Percentiles rank a stretch among this genome's conserved stretches.
These are phyloP conservation scores for Phytophthora constricta DNA, from an alignment of 352 stramenopile species.

Conservation along the genomic window DNA sequence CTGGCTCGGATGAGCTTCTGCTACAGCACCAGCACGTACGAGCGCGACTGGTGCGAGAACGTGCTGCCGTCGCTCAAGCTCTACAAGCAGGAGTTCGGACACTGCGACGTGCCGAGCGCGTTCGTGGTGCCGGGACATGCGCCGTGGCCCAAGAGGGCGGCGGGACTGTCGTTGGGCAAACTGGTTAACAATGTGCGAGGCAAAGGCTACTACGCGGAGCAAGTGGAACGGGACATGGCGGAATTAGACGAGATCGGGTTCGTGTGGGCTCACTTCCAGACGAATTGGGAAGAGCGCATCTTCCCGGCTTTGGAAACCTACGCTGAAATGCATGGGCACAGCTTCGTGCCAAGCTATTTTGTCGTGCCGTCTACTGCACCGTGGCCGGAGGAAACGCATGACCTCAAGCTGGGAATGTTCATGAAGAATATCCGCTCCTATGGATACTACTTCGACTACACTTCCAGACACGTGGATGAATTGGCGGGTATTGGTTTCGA, in stretches of 20 bases:
- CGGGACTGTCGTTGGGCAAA: background rate
- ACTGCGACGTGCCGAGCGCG: background rate
- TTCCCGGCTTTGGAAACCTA: constrained; percentile 45
- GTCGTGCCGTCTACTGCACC: background rate
- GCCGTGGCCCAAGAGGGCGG: background rate
- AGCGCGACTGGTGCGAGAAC: constrained; percentile 22
- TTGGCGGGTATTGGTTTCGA: background rate
- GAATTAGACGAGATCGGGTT: constrained; percentile 46
- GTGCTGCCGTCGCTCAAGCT: background rate
- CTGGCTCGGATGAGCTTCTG: constrained; percentile 47
- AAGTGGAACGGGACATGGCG: constrained; percentile 45
- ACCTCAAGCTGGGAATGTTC: background rate
- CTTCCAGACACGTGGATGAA: background rate
- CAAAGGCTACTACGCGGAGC: constrained; percentile 30
- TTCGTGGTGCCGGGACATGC: background rate
- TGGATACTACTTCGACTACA: background rate
- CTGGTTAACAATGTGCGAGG: constrained; percentile 47
- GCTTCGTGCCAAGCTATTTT: constrained; percentile 14
- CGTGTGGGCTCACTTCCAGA: constrained; percentile 36
- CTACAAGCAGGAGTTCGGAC: background rate
- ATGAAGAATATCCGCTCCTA: background rate
- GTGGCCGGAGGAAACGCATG: background rate
- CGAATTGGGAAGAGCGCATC: constrained; percentile 43
- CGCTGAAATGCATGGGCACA: constrained; percentile 33
- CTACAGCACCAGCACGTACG: constrained; percentile 42